Percentiles rank a stretch among this genome's conserved stretches.
Evolutionary conservation across 1,284 basidiomycete species (phyloP).

Genomic region (Cutaneotrichosporon mucoides): DNA sequence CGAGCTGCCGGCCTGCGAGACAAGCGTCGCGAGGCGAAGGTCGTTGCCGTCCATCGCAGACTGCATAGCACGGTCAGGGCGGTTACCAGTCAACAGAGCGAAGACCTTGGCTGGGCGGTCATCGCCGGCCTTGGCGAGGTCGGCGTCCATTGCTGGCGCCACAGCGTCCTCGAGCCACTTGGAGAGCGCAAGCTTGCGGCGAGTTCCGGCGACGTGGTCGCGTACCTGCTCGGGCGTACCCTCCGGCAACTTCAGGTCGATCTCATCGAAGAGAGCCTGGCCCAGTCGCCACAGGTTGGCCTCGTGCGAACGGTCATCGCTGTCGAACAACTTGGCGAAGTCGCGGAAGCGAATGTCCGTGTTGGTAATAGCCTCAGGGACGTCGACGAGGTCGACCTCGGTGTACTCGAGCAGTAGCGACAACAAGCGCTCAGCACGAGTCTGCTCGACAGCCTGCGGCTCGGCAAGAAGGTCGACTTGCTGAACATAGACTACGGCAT

Average conservation of each 20-base stretch:
- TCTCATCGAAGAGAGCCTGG: slow-evolving; percentile 81
- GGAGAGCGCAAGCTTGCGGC: slow-evolving; percentile 76
- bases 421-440: slow-evolving; percentile 63
- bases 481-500: slow-evolving; percentile 32
- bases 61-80: slow-evolving; percentile 76
- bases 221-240: slow-evolving; percentile 58
- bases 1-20: slow-evolving; percentile 83
- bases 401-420: slow-evolving; percentile 75
- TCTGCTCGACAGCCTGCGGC: slow-evolving; percentile 47
- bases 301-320: slow-evolving; percentile 69
- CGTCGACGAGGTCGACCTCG: slow-evolving; percentile 56
- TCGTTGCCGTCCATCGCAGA: slow-evolving; percentile 72
- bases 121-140: slow-evolving; percentile 57
- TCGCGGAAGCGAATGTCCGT: slow-evolving; percentile 69
- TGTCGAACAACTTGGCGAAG: slow-evolving; percentile 68
- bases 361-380: slow-evolving; percentile 60
- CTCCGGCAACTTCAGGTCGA: slow-evolving; percentile 62
- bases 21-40: slow-evolving; percentile 82
- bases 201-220: slow-evolving; percentile 51
- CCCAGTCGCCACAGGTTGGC: slow-evolving; percentile 82
- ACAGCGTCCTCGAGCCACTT: slow-evolving; percentile 80
- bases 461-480: slow-evolving; percentile 29
- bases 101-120: slow-evolving; percentile 61
- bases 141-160: slow-evolving; percentile 66
- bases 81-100: slow-evolving; percentile 78